Conservation (phyloP, 2,329 filamentous ascomycete species). For the Aspergillus flavus region DNA sequence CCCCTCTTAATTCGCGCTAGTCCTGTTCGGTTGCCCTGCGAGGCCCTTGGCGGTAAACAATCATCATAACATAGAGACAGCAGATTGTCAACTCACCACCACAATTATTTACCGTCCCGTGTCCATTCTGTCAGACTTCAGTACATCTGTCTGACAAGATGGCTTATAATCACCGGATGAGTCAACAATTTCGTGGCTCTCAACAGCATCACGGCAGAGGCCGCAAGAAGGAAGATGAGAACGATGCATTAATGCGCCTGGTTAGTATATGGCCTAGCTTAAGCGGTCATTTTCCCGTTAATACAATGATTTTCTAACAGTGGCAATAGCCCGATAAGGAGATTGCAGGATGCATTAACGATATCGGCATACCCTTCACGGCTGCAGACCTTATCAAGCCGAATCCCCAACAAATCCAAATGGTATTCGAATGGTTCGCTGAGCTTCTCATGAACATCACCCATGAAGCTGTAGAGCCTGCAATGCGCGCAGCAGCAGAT, state of each 20-base stretch:
- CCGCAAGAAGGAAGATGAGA: conserved; percentile 61
- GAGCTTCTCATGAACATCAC: conserved; percentile 93
- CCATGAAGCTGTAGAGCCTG: conserved; percentile 88
- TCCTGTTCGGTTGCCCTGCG: conserved; percentile 29
- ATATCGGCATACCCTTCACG: conserved; percentile 89
- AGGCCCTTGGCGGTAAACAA: conserved; percentile 38
- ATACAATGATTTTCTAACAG: conserved; percentile 13
- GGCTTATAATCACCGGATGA: conserved; percentile 57
- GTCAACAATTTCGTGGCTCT: conserved; percentile 52
- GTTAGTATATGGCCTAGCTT: conserved; percentile 37
- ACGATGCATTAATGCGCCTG: conserved; percentile 60
- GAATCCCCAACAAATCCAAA: conserved; percentile 90
- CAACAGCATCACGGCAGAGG: conserved; percentile 50
- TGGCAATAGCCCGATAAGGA: conserved; percentile 64
- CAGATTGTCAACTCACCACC: conserved; percentile 6
- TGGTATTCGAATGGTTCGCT: conserved; percentile 97
- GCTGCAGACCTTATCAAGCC: conserved; percentile 89
- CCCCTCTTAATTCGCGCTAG: conserved; percentile 37
- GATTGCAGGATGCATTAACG: conserved; percentile 95
- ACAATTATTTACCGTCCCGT: conserved; percentile 12
- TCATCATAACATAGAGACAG: conserved; percentile 31
- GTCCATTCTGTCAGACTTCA: neutral
- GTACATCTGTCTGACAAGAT: conserved; percentile 32
- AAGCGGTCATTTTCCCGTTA: neutral
- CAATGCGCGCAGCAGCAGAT: conserved; percentile 89